These are phyloP conservation scores for Rhodotorula taiwanensis DNA, from an alignment of 768 basidiomycete species.

Conservation along the genomic window DNA sequence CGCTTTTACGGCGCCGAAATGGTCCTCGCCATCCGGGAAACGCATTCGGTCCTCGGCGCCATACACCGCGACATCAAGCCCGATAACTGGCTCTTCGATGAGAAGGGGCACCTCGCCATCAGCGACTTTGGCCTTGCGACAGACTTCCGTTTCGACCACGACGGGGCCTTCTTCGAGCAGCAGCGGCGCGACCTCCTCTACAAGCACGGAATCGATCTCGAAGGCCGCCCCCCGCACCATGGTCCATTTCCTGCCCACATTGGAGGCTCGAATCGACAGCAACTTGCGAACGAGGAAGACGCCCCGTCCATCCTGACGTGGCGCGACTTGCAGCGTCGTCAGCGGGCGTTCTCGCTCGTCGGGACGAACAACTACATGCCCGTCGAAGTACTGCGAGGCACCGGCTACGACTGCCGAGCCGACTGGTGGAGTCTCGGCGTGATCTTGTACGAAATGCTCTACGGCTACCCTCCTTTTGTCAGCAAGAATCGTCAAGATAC, in stretches of 20 bases:
- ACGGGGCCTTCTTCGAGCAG: constrained; percentile 73
- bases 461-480: constrained; percentile 88
- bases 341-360: constrained; percentile 54
- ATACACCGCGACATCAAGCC: constrained; percentile 72
- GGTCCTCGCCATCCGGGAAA: constrained; percentile 82
- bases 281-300: constrained; percentile 63
- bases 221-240: no score
- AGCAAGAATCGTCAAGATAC: constrained; percentile 91
- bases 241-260: no score
- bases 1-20: constrained; percentile 55
- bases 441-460: constrained; percentile 77
- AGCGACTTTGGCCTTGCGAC: constrained; percentile 94
- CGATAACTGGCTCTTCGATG: constrained; percentile 85
- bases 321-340: constrained; percentile 86
- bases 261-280: no score
- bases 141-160: constrained; percentile 57
- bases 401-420: constrained; percentile 83
- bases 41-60: constrained; percentile 79
- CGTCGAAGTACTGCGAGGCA: constrained; percentile 47
- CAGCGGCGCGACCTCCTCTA: constrained; percentile 78
- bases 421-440: constrained; percentile 95
- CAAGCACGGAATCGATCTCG: constrained; percentile 92
- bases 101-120: constrained; percentile 85
- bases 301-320: constrained; percentile 68
- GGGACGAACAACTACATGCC: constrained; percentile 39